These are phyloP conservation scores for Daldinia concentrica DNA, from an alignment of 495 filamentous ascomycete genomes.

Conservation along the genomic window DNA sequence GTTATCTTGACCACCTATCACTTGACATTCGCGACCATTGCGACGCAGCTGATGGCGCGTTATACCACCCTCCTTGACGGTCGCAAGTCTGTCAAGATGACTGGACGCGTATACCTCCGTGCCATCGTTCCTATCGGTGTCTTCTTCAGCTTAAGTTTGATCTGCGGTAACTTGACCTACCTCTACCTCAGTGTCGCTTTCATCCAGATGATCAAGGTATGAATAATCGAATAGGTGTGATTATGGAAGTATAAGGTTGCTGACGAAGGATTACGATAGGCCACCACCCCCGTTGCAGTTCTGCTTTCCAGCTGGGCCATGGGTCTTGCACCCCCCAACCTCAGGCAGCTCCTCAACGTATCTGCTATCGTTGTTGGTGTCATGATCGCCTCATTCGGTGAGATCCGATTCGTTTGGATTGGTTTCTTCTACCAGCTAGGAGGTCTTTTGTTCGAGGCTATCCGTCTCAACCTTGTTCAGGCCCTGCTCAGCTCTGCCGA, in stretches of 20 bases:
- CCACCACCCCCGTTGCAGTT: slow-evolving; percentile 90
- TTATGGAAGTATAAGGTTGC: slow-evolving; percentile 7
- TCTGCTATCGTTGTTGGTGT: slow-evolving; percentile 90
- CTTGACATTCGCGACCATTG: slow-evolving; percentile 84
- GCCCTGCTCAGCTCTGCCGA: slow-evolving; percentile 85
- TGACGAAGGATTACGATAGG: slow-evolving; percentile 60
- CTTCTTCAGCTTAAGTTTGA: slow-evolving; percentile 93
- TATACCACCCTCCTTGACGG: slow-evolving; percentile 87
- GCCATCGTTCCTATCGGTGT: slow-evolving; percentile 92
- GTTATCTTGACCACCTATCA: slow-evolving; percentile 95
- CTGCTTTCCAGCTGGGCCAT: slow-evolving; percentile 85
- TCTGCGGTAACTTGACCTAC: slow-evolving; percentile 93
- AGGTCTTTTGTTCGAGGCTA: slow-evolving; percentile 89
- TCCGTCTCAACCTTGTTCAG: slow-evolving; percentile 91
- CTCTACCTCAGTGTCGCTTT: slow-evolving; percentile 92
- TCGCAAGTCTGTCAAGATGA: slow-evolving; percentile 92
- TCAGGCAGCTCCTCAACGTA: slow-evolving; percentile 85
- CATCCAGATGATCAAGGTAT: slow-evolving; percentile 94
- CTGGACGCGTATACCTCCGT: slow-evolving; percentile 85
- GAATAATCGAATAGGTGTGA: not conserved
- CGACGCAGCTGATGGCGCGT: slow-evolving; percentile 89
- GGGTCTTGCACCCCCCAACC: slow-evolving; percentile 77
- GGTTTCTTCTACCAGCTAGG: slow-evolving; percentile 87
- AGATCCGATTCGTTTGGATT: slow-evolving; percentile 88
- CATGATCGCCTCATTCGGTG: slow-evolving; percentile 87